Conservation (phyloP, 1,284 basidiomycete species). For the Boletellus sp. region DNA sequence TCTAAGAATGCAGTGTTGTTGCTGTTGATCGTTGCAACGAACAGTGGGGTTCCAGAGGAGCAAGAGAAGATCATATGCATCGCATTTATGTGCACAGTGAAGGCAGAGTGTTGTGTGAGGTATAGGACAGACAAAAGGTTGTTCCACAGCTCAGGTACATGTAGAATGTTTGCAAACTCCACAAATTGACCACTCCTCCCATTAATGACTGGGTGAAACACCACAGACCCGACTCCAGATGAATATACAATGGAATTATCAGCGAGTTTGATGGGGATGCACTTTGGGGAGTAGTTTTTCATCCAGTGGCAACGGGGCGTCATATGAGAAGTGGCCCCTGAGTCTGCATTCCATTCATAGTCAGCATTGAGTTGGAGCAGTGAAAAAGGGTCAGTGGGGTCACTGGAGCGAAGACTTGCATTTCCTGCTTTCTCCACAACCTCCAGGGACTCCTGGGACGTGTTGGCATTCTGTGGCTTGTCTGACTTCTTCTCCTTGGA, state of each 20-base stretch:
- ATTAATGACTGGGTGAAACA: neutral
- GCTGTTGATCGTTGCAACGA: neutral
- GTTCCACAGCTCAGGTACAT: too few relatives aligned
- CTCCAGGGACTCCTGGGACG: neutral
- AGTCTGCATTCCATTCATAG: too few relatives aligned
- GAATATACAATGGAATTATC: too few relatives aligned
- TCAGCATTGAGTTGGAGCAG: neutral
- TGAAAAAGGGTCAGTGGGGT: neutral
- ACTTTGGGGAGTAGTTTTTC: too few relatives aligned
- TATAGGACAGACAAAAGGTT: neutral
- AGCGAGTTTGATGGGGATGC: too few relatives aligned
- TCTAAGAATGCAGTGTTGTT: neutral
- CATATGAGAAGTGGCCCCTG: too few relatives aligned
- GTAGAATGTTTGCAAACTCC: neutral
- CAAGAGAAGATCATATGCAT: neutral
- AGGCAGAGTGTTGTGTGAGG: neutral
- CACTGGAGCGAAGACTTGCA: neutral
- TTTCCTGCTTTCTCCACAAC: neutral
- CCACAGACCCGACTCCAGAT: too few relatives aligned
- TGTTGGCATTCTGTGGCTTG: too few relatives aligned
- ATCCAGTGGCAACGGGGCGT: neutral
- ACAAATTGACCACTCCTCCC: neutral
- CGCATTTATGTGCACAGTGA: too few relatives aligned
- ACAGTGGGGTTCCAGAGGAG: too few relatives aligned
- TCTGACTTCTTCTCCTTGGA: too few relatives aligned